Percentiles rank a stretch among this genome's conserved stretches.
Conservation (phyloP, 2,329 filamentous ascomycete species). For the Fusarium fujikuroi region DNA sequence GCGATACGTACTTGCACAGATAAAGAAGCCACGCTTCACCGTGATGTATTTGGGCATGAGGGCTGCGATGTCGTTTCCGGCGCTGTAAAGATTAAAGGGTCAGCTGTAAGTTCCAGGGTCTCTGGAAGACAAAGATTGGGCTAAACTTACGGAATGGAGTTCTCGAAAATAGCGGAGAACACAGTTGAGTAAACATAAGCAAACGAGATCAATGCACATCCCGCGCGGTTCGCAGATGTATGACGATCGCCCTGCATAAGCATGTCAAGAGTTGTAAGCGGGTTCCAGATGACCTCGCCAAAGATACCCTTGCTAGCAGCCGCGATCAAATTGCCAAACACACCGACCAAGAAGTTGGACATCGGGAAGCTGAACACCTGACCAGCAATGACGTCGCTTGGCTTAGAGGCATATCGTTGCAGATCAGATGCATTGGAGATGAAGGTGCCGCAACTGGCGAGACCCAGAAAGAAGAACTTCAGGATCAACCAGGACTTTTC, state of each 20-base stretch:
- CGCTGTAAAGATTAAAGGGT: not conserved
- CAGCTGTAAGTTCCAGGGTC: not conserved
- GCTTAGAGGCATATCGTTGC: not conserved
- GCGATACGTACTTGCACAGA: not conserved
- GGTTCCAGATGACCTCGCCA: constrained; percentile 12
- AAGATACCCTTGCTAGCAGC: constrained; percentile 17
- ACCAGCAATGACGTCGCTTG: not conserved
- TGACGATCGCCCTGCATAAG: constrained; percentile 1
- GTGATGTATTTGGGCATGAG: constrained; percentile 19
- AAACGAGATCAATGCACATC: constrained; percentile 5
- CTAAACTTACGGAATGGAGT: constrained; percentile 2
- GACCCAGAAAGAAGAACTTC: constrained; percentile 11
- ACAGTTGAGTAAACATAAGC: constrained; percentile 14
- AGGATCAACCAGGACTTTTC: constrained; percentile 19
- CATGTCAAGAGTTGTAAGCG: constrained; percentile 6
- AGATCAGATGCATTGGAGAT: constrained; percentile 9
- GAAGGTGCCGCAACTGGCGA: constrained; percentile 2
- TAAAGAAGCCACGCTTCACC: constrained; percentile 12
- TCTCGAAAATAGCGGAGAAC: constrained; percentile 2
- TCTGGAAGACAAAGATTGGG: accelerated
- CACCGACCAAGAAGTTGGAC: constrained; percentile 8
- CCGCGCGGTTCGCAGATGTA: constrained; percentile 3
- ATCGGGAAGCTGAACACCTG: constrained; percentile 2
- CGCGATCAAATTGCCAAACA: constrained; percentile 6
- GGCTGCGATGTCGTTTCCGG: constrained; percentile 12